Base-by-base conservation (phyloP, 2,329 filamentous ascomycete species). In the Amylocarpus encephaloides region DNA sequence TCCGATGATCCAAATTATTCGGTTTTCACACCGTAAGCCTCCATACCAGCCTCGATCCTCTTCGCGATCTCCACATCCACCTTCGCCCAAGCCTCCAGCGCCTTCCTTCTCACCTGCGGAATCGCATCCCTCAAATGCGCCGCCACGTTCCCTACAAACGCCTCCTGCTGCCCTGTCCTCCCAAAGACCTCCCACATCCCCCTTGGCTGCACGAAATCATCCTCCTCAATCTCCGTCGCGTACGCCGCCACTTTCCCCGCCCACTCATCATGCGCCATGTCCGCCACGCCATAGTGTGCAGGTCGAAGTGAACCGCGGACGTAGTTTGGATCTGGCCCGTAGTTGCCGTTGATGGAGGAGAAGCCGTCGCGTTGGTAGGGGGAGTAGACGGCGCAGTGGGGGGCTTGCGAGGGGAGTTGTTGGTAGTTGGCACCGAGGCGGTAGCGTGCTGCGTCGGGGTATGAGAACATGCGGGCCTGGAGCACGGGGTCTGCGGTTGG, bases 401-500 rank as follows among this genome's bases (percentile, higher is more conserved):
- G 43, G 6, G 10, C 15, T 30, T 57, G 56, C 5, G 52, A 42
- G 1, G 52, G 50, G 10, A 58, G 52, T 54, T 78, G 74, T 54
- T 78, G 72, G 60, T 79, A 82, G 66, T 83, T 83, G 18, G 70
- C 71, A 7, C 78, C 79, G 11, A 82, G 67, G 32, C 78, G 74
- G 63, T 83, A 76, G 47, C 78, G 72, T 40, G 77, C 73, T 30
- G 78, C 71, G 52, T 80, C 77, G 0, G 74, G 72, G 54, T 80
- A 80, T 16, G 73, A 68, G 56, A 80, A 78, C 67, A 78, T 70
- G 2, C 76, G 70, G 3, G 74, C 72, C 61, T 80, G 76, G 0
- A 80, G 68, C 60, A 79, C 44, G 19, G 80, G 78, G 60, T 87
- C 83, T 6, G 79, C 77, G 0, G 78, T 79, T 0, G 80, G 75